Base-by-base conservation (phyloP, 23 red algal genomes). In the Gracilaria domingensis region DNA sequence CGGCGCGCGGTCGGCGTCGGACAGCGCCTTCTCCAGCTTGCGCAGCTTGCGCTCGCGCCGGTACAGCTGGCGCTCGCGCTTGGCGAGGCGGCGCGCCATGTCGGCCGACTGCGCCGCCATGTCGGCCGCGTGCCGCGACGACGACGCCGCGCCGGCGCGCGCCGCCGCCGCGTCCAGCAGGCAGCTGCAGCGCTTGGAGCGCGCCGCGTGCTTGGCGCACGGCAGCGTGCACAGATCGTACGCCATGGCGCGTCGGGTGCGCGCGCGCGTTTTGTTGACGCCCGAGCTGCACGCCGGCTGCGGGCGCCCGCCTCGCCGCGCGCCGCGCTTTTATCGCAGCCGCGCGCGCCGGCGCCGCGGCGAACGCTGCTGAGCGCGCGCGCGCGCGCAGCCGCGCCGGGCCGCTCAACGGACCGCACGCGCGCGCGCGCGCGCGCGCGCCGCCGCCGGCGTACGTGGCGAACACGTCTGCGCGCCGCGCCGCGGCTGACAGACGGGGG, bases 41-140 rank as follows among this genome's bases (percentile, higher is more conserved):
- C 72, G 72, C 40, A 77, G 72, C 34, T 77, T 77, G 20, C 45
- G 20, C 38, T 77, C 72, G 5, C 72, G 38, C 28, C 72, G 72
- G 23, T 25, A 50, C 13, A 77, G 72, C 16, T 77, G 38, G 6
- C 72, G 38, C n/a, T 77, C 72, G 20, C 72, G 30, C 21, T 51
- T 45, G 2, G 72, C 72, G 6, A 77, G 72, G 18, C 72, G 72
- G 3, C 72, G 72, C 23, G 69, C 69, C 69, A 75, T 75, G 16
- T 75, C 13, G 20, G 13, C 35, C 2, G 69, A 75, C 14, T 75
- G 36, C 2, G 39, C 69, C 16, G 69, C 69, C 69, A 75, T 75
- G 8, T 75, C 69, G 9, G 69, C 23, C 2, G 69, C 69, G 36
- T 40, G 37, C 4, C 69, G 69, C 7, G 11, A 33, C 16, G 69